Evolutionary conservation across 495 filamentous ascomycete species (phyloP).

Genomic region (Trichoderma orchidacearum): DNA sequence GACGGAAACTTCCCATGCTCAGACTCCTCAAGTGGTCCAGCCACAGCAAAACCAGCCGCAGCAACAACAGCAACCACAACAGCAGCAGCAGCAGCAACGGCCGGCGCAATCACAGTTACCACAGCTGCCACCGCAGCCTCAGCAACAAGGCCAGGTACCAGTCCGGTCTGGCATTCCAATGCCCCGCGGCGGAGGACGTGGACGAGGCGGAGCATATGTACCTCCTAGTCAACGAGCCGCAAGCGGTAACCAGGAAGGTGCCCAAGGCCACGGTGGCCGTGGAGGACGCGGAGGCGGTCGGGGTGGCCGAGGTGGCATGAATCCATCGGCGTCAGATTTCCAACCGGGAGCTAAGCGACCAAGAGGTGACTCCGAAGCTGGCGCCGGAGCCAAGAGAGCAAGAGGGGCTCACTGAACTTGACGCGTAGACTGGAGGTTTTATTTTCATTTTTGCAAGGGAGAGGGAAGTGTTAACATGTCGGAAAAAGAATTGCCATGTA

Average conservation of each 20-base stretch:
- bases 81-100: not conserved
- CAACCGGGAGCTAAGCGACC: constrained; percentile 54
- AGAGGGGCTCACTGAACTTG: constrained; percentile 12
- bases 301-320: constrained; percentile 21
- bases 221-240: constrained; percentile 6
- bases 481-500: not conserved
- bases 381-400: constrained; percentile 16
- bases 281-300: constrained; percentile 18
- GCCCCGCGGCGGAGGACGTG: constrained; percentile 6
- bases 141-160: constrained; percentile 5
- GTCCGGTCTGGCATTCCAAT: constrained; percentile 16
- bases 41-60: not conserved
- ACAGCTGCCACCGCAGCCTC: constrained; percentile 10
- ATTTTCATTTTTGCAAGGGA: not conserved
- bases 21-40: not conserved
- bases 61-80: not conserved
- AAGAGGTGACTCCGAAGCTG: constrained; percentile 46
- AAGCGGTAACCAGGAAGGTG: constrained; percentile 22
- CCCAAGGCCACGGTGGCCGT: constrained; percentile 7
- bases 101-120: constrained; percentile 8
- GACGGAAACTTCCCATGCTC: not conserved
- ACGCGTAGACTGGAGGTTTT: not conserved
- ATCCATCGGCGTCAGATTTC: constrained; percentile 39
- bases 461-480: not conserved
- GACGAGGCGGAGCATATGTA: constrained; percentile 19